Percentiles rank a stretch among this genome's conserved stretches.
These are phyloP conservation scores for Cyphellophora attinorum DNA, from an alignment of 2,329 filamentous ascomycete species.

Conservation along the genomic window DNA sequence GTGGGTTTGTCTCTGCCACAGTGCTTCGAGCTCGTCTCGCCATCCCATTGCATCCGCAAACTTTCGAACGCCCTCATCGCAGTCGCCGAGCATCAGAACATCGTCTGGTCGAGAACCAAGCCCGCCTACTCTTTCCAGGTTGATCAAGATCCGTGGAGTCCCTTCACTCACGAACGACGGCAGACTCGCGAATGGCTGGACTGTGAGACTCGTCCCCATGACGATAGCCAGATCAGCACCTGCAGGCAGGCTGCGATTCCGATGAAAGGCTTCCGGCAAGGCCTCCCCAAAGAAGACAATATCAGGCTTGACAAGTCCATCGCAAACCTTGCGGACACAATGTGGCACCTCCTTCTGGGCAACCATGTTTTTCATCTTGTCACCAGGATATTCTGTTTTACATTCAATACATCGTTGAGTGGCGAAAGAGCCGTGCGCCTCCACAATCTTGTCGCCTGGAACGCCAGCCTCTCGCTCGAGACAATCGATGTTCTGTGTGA, in stretches of 20 bases:
- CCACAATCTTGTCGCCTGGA: slow-evolving; percentile 69
- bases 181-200: slow-evolving; percentile 81
- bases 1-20: slow-evolving; percentile 63
- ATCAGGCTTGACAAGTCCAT: slow-evolving; percentile 80
- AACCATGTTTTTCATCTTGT: slow-evolving; percentile 64
- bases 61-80: slow-evolving; percentile 69
- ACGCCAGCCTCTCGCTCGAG: slow-evolving; percentile 82
- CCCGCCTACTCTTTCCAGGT: slow-evolving; percentile 71
- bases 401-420: slow-evolving; percentile 88
- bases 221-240: slow-evolving; percentile 71
- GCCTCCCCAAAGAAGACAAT: slow-evolving; percentile 89
- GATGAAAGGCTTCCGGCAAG: slow-evolving; percentile 57
- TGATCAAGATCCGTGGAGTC: slow-evolving; percentile 74
- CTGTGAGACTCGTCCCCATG: slow-evolving; percentile 78
- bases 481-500: slow-evolving; percentile 97
- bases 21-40: slow-evolving; percentile 66
- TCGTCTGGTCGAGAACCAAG: slow-evolving; percentile 73
- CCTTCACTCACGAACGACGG: slow-evolving; percentile 53
- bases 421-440: slow-evolving; percentile 93
- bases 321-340: slow-evolving; percentile 54
- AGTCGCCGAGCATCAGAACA: slow-evolving; percentile 72
- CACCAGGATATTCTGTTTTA: slow-evolving; percentile 59
- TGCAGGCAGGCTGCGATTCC: slow-evolving; percentile 43
- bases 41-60: slow-evolving; percentile 76
- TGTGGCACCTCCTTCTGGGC: slow-evolving; percentile 57